A percentile compares a stretch with the other conserved stretches of the same genome.
These are phyloP conservation scores for Vickermania spadyakhi DNA, from an alignment of 208 protist species.

Conservation along the genomic window DNA sequence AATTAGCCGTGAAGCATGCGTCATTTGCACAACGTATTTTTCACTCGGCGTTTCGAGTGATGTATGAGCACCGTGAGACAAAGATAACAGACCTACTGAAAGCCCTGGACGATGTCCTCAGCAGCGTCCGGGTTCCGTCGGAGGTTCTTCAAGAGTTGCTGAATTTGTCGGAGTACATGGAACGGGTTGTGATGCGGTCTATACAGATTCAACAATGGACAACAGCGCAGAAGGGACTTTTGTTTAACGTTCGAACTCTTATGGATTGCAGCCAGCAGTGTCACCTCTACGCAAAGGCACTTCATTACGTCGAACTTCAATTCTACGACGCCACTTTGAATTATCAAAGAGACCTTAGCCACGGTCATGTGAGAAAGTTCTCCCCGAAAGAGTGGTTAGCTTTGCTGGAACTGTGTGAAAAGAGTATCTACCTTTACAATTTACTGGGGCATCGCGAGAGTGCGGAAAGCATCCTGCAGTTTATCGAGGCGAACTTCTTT, in stretches of 20 bases:
- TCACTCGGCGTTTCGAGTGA: slow-evolving; percentile 82
- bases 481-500: slow-evolving; percentile 88
- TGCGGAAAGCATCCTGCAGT: slow-evolving; percentile 94
- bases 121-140: slow-evolving; percentile 55
- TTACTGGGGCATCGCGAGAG: slow-evolving; percentile 97
- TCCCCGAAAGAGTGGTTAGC: slow-evolving; percentile 44
- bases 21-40: slow-evolving; percentile 86
- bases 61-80: slow-evolving; percentile 53
- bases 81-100: slow-evolving; percentile 25
- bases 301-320: slow-evolving; percentile 94
- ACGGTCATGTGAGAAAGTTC: slow-evolving; percentile 44
- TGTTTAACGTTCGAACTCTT: slow-evolving; percentile 81
- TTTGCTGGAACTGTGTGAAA: slow-evolving; percentile 76
- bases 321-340: slow-evolving; percentile 73
- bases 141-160: slow-evolving; percentile 94
- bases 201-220: slow-evolving; percentile 2
- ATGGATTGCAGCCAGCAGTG: slow-evolving; percentile 91
- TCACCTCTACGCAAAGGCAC: slow-evolving; percentile 90
- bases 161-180: slow-evolving; percentile 97
- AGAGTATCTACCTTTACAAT: slow-evolving; percentile 97
- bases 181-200: slow-evolving; percentile 81
- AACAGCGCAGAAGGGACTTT: slow-evolving; percentile 27
- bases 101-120: slow-evolving; percentile 61
- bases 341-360: slow-evolving; percentile 64
- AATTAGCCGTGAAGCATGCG: slow-evolving; percentile 73